phyloP scores from a whole-genome alignment of 2,329 filamentous ascomycete genomes.

The Hypoxylon sp. region DNA sequence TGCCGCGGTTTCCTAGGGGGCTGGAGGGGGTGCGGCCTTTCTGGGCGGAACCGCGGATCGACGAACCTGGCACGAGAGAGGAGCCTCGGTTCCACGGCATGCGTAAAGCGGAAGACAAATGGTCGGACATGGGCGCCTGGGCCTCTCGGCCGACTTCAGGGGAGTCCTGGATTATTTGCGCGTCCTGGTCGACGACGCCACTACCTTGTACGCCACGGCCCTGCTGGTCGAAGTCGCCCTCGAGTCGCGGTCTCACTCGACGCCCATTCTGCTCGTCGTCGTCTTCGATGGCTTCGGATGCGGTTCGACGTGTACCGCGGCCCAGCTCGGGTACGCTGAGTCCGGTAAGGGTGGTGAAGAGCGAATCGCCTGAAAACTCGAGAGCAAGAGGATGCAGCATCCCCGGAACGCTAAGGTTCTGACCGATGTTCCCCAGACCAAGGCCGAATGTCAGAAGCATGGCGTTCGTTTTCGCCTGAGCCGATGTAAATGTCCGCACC shows the following conservation, averaged over 20 bases:
- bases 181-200: conserved; percentile 37
- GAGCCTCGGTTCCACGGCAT: conserved; percentile 67
- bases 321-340: conserved; percentile 46
- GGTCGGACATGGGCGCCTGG: conserved; percentile 74
- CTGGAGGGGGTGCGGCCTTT: conserved; percentile 58
- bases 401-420: conserved; percentile 48
- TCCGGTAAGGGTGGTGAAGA: conserved; percentile 57
- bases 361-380: conserved; percentile 60
- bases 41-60: conserved; percentile 58
- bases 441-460: conserved; percentile 57
- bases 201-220: conserved; percentile 48
- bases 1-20: conserved; percentile 55
- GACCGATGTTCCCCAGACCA: conserved; percentile 55
- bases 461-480: conserved; percentile 59
- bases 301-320: conserved; percentile 55
- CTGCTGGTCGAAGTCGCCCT: conserved; percentile 44
- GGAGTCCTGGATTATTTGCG: conserved; percentile 29
- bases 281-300: conserved; percentile 59
- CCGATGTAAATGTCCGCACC: conserved; percentile 47
- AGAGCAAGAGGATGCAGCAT: conserved; percentile 60
- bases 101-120: conserved; percentile 64
- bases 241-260: conserved; percentile 55
- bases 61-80: conserved; percentile 61
- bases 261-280: conserved; percentile 53
- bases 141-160: conserved; percentile 63